Evolutionary conservation across 1,139 yeast species (phyloP).

Genomic region (Candida sp.): DNA sequence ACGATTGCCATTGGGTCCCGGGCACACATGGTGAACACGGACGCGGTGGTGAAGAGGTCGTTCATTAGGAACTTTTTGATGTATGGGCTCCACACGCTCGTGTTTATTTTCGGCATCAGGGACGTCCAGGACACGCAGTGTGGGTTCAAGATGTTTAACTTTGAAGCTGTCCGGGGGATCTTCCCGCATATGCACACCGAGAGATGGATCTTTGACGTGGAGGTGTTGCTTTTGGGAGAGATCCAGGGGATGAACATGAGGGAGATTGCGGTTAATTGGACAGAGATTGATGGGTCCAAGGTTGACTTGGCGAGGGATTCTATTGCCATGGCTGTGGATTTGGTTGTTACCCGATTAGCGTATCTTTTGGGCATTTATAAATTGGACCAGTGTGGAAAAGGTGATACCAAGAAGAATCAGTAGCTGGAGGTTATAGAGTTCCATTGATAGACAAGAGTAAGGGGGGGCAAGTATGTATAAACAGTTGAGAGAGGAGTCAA

Average conservation of each 20-base stretch:
- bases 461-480: too few species aligned
- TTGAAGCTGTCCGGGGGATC: slow-evolving; percentile 61
- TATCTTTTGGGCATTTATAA: slow-evolving; percentile 83
- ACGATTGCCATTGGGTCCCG: slow-evolving; percentile 90
- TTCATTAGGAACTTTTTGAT: slow-evolving; percentile 87
- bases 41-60: slow-evolving; percentile 94
- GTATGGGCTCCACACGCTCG: slow-evolving; percentile 90
- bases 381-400: slow-evolving; percentile 32
- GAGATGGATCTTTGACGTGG: slow-evolving; percentile 98
- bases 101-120: slow-evolving; percentile 87
- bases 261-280: slow-evolving; percentile 95
- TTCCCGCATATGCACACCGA: slow-evolving; percentile 97
- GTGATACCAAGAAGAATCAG: slow-evolving; percentile 15
- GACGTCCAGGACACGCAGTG: slow-evolving; percentile 93
- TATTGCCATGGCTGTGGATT: slow-evolving; percentile 93
- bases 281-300: slow-evolving; percentile 95
- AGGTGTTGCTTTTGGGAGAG: slow-evolving; percentile 79
- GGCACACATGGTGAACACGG: slow-evolving; percentile 96
- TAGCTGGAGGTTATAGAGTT: slow-evolving; percentile 2
- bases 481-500: background rate
- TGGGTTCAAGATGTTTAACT: slow-evolving; percentile 92
- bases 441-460: background rate
- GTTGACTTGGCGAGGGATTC: slow-evolving; percentile 92
- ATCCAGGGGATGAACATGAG: slow-evolving; percentile 66
- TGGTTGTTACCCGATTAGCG: slow-evolving; percentile 90